Percentiles rank a stretch among this genome's conserved stretches.
Conservation (phyloP, 495 filamentous ascomycete species). For the Aspergillus heteromorphus region DNA sequence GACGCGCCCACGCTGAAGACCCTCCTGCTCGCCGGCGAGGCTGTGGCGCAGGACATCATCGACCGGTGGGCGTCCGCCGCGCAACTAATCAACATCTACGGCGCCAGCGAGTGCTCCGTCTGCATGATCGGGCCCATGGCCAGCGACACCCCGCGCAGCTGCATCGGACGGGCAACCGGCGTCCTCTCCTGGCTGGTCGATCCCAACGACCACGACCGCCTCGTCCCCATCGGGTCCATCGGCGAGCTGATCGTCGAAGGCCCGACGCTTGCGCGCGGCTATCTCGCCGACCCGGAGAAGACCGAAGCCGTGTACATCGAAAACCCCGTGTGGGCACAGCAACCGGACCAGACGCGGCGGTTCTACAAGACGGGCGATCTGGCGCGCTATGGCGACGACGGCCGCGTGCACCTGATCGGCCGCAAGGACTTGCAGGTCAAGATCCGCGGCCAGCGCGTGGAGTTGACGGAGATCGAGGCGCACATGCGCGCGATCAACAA, state of each 20-base stretch:
- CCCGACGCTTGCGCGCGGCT: constrained; percentile 33
- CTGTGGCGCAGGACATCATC: constrained; percentile 7
- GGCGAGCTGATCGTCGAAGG: constrained; percentile 44
- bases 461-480: constrained; percentile 37
- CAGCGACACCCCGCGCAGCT: constrained; percentile 12
- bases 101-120: constrained; percentile 27
- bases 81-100: constrained; percentile 25
- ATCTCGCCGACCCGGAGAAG: constrained; percentile 28
- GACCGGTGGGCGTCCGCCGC: constrained; percentile 11
- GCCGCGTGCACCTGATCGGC: constrained; percentile 14
- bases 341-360: neutral
- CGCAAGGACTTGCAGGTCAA: constrained; percentile 34
- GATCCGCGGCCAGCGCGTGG: constrained; percentile 36
- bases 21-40: constrained; percentile 18
- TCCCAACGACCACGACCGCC: constrained; percentile 24
- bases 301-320: constrained; percentile 30
- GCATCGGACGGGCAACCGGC: constrained; percentile 12
- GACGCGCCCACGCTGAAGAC: constrained; percentile 24
- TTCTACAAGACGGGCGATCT: constrained; percentile 24
- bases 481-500: constrained; percentile 13
- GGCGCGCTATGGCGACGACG: constrained; percentile 11
- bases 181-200: constrained; percentile 34
- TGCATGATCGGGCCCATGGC: constrained; percentile 6
- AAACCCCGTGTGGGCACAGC: neutral
- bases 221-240: constrained; percentile 35